Base-by-base conservation (phyloP, 2,329 filamentous ascomycete genomes). In the Scytalidium sp. region DNA sequence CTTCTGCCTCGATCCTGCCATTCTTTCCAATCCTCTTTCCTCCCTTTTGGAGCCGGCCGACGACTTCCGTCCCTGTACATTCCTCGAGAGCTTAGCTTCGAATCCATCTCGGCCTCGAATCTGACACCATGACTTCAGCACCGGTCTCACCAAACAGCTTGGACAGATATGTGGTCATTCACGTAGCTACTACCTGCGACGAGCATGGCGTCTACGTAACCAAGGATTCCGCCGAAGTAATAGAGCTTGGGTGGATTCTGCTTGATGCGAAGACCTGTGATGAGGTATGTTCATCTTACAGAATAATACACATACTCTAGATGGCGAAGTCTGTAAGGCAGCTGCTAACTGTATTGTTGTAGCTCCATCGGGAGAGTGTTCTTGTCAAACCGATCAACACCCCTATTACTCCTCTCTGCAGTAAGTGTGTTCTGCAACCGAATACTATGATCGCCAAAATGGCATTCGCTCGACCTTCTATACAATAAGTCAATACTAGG, bases 141-240 rank as follows among this genome's bases (percentile, higher is more conserved):
- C 74, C 75, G 61, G 66, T 68, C 67, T 77, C 76, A 45, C 81
- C 83, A 61, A 79, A 85, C 61, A 87, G 87, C 74, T 83, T 96
- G 73, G 94, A 99, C 76, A 89, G 93, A 70, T 99, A 96, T 74
- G 88, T 97, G 59, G 90, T 99, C 66, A 96, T 97, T 70, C 94
- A 99, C 73, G 93, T 97, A 66, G 94, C 94, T 57, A 99, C 94
- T 29, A 99, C 94, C 61, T 99, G 94, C 74, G 94, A 99, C 71
- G 94, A 99, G 72, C 94, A 99, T 74, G 94, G 94, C 56, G 94
- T 99, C 59, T 99, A 99, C 72, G 94, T 99, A 52, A 99, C 94
- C 53, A 97, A 97, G 75, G 94, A 99, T 74, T 97, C 94, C 52
- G 94, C 94, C 55, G 94, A 99, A 76, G 94, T 99, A 60, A 99